A percentile compares a stretch with the other conserved stretches of the same genome.
Conservation (phyloP, 305 asterid genomes). For the Salvia sclarea region DNA sequence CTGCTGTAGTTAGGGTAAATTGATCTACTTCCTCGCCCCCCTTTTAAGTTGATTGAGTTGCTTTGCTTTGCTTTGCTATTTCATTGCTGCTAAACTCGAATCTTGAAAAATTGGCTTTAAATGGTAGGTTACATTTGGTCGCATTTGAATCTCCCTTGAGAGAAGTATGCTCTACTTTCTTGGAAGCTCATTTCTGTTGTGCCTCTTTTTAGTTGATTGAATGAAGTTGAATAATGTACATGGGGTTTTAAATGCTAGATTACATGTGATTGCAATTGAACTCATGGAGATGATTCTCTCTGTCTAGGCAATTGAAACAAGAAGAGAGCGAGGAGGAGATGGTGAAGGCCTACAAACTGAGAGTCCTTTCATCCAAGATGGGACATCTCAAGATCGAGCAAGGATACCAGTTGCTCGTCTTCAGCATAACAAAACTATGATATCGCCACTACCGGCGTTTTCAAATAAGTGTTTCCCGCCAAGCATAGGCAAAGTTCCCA, state of each 20-base stretch:
- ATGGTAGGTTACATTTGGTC: too few species aligned
- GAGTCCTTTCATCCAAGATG: constrained; percentile 54
- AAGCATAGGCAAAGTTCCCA: constrained; percentile 55
- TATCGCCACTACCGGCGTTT: constrained; percentile 44
- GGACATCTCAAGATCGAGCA: constrained; percentile 39
- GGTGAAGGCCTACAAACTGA: constrained; percentile 54
- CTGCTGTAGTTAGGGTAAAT: constrained; percentile 72
- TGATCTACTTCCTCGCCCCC: too few species aligned
- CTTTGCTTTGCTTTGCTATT: too few species aligned
- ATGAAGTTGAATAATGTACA: not conserved
- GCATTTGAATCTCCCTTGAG: too few species aligned
- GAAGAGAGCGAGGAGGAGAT: constrained; percentile 58
- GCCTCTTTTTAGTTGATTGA: not conserved
- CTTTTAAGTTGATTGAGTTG: too few species aligned
- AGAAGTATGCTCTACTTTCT: not conserved
- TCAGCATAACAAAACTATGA: constrained; percentile 46
- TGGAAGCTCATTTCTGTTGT: not conserved
- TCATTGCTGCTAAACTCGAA: too few species aligned
- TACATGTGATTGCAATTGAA: not conserved
- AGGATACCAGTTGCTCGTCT: constrained; percentile 54
- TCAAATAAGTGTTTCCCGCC: constrained; percentile 33
- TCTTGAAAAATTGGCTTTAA: too few species aligned
- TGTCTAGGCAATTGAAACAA: constrained; percentile 66
- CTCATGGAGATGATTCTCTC: not conserved
- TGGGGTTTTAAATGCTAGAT: constrained; percentile 6